Percentiles rank a stretch among this genome's conserved stretches.
phyloP scores from a whole-genome alignment of 305 asterid species.

The Caryopteris hybrid region DNA sequence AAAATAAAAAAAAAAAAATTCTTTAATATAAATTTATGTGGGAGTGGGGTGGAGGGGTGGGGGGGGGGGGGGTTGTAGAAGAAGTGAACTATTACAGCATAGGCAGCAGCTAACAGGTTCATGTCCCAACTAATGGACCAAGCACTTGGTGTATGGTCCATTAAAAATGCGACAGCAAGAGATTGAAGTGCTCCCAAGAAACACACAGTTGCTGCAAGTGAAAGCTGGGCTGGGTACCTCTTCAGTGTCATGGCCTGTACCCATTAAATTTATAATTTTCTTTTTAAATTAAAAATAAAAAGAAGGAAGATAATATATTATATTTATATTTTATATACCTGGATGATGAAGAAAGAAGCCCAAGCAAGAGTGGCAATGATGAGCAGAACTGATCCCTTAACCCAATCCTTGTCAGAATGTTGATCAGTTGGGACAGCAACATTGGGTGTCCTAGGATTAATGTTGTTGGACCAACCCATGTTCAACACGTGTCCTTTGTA shows the following conservation, averaged over 20 bases:
- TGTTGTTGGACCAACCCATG: constrained; percentile 46
- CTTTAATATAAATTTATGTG: no score
- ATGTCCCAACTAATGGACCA: constrained; percentile 77
- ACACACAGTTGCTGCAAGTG: constrained; percentile 69
- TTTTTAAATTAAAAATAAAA: not conserved
- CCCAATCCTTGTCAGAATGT: constrained; percentile 50
- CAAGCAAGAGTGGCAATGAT: constrained; percentile 86
- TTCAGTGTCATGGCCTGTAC: constrained; percentile 48
- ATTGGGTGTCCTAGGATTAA: constrained; percentile 21
- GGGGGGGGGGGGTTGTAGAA: no score
- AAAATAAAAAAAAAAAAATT: not conserved
- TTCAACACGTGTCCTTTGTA: constrained; percentile 78
- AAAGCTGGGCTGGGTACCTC: constrained; percentile 61
- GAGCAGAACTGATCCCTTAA: constrained; percentile 74
- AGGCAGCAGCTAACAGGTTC: constrained; percentile 83
- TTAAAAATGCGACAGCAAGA: constrained; percentile 58
- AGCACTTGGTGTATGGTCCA: constrained; percentile 58
- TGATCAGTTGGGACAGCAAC: constrained; percentile 20
- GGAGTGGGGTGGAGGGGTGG: no score
- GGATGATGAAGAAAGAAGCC: constrained; percentile 91
- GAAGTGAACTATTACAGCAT: constrained; percentile 54
- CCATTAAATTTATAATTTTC: not conserved
- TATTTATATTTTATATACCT: no score
- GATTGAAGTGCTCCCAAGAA: constrained; percentile 82
- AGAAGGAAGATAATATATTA: not conserved